These are phyloP conservation scores for Cordyceps javanica DNA, from an alignment of 2,329 filamentous ascomycete species.

Conservation along the genomic window DNA sequence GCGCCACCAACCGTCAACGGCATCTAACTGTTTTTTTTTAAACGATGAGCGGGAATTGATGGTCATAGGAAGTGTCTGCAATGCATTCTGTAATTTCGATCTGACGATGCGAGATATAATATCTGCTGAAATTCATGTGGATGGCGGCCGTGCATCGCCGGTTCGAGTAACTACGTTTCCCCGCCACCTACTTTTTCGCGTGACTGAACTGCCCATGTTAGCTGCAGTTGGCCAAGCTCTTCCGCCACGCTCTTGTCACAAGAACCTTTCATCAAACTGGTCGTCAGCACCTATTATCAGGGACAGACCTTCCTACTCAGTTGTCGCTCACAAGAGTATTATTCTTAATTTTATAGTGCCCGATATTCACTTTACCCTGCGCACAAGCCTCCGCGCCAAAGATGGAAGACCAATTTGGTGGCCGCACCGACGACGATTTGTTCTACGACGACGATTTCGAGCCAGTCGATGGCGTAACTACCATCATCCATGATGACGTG, in stretches of 20 bases:
- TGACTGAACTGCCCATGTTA: constrained; percentile 5
- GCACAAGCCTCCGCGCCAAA: neutral
- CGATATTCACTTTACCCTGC: neutral
- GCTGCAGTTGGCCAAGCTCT: neutral
- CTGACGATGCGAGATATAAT: neutral
- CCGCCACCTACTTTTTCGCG: constrained; percentile 9
- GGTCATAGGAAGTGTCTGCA: no score
- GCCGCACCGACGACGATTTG: constrained; percentile 56
- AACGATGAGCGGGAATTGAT: no score
- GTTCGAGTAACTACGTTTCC: neutral
- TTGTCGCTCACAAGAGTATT: neutral
- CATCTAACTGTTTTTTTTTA: no score
- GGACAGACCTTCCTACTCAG: neutral
- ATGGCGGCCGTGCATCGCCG: neutral
- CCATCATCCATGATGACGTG: constrained; percentile 15
- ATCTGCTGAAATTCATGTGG: neutral
- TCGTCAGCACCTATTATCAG: neutral
- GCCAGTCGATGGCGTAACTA: constrained; percentile 37
- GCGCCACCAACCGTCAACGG: neutral
- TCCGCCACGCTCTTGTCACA: neutral
- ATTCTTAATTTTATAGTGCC: neutral
- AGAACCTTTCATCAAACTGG: neutral
- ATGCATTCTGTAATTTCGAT: neutral
- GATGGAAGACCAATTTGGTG: constrained; percentile 58
- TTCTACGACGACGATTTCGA: constrained; percentile 60